A percentile compares a stretch with the other conserved stretches of the same genome.
Conservation (phyloP, 2,329 filamentous ascomycete species). For the Xylaria sp. region DNA sequence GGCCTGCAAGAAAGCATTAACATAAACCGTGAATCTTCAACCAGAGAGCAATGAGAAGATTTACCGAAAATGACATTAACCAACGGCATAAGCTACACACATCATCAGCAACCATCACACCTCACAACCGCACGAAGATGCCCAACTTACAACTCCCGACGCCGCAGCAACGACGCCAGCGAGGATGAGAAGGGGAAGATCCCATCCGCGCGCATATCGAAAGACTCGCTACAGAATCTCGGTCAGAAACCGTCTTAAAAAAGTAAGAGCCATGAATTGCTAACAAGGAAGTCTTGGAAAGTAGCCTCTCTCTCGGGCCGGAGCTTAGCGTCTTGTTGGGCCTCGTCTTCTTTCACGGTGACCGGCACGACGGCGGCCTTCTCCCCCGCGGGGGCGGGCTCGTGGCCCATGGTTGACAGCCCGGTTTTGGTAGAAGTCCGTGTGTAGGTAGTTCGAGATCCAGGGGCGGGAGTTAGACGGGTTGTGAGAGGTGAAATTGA, state of each 20-base stretch:
- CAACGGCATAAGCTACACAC: conserved; percentile 46
- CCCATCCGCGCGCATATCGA: conserved; percentile 49
- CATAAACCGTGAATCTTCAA: conserved; percentile 3
- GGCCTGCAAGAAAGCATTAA: conserved; percentile 29
- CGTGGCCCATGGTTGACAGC: no score
- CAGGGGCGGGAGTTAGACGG: no score
- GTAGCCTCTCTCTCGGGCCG: conserved; percentile 42
- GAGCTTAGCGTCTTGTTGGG: conserved; percentile 32
- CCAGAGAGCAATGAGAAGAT: conserved; percentile 7
- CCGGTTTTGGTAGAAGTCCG: no score
- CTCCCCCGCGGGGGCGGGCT: not conserved
- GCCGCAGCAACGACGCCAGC: conserved; percentile 46
- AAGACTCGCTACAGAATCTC: conserved; percentile 42
- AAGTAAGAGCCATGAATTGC: conserved; percentile 6
- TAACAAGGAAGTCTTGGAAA: conserved; percentile 41
- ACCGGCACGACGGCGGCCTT: conserved; percentile 4
- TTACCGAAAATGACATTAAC: conserved; percentile 56
- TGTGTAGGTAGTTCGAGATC: no score
- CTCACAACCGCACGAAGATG: not conserved
- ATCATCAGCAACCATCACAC: not conserved
- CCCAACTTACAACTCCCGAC: conserved; percentile 39
- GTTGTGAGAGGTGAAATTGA: no score
- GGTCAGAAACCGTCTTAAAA: conserved; percentile 13
- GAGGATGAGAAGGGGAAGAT: conserved; percentile 43
- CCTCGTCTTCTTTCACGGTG: conserved; percentile 27